Evolutionary conservation across 257 asterid genomes (phyloP), one percentile per base, ranked within the genome.

Genomic region (Penstemon barbatus): DNA sequence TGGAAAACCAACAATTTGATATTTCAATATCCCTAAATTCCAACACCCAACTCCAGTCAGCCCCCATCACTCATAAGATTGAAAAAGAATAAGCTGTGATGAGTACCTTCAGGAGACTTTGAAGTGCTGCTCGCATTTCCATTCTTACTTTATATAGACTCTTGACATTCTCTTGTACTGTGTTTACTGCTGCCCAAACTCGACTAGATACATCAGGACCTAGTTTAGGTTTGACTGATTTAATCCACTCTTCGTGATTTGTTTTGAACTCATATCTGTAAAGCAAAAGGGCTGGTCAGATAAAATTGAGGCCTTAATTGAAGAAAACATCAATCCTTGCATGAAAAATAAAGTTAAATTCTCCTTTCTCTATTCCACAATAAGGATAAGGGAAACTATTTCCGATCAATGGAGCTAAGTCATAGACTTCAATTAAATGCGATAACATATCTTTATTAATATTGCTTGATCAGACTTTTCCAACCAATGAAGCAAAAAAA

Each of bases 171-270:
- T 86, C 95, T 56, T 81, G 92, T 65, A 75, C 74, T 53, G 81
- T 56, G 65, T 75, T 79, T 71, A 86, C 63, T 74, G 95, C 86
- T 46, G 80, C 87, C 83, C 79, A 68, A 75, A 89, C 83, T 79
- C 72, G 76, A 66, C 44, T 79, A 51, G 95, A 85, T 56, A 82
- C 80, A 71, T 80, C 77, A 61, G 86, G 81, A 36, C 79, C 82
- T 58, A 91, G 81, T 78, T 80, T 89, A 62, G 90, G 91, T 80
- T 91, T 90, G 71, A 77, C 89, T 49, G 91, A 80, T 70, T 74
- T 85, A 54, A 86, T 63, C 99, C 99, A 91, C 76, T 81, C 99
- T 77, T 84, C 97, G 68, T 89, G 86, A 86, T 89, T 86, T 66
- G 86, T 84, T 78, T 79, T 91, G 83, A 91, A 94, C 82, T 91